Evolutionary conservation across 2,329 filamentous ascomycete species (phyloP).

Genomic region (Calonectria pseudoturangicola): DNA sequence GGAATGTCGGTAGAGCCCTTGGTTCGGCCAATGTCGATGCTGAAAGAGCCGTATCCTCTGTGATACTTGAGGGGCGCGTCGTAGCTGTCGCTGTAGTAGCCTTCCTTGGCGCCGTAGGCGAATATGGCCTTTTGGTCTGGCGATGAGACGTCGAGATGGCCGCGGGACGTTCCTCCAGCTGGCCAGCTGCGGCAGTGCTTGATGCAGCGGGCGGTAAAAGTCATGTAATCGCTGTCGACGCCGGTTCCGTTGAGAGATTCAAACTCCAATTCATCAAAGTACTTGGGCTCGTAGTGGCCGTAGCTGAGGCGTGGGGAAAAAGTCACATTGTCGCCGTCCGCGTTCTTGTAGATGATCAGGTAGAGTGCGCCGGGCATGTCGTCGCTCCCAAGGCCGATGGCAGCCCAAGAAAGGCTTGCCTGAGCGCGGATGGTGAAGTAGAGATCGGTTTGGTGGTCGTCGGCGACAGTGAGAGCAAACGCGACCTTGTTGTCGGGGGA

Average conservation of each 20-base stretch:
- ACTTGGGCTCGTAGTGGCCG: conserved; percentile 71
- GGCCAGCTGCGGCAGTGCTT: conserved; percentile 72
- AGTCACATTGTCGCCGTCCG: conserved; percentile 69
- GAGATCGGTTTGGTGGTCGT: conserved; percentile 67
- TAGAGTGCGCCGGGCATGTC: conserved; percentile 72
- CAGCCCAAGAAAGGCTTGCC: conserved; percentile 69
- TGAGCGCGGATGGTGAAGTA: conserved; percentile 73
- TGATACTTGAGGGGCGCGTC: conserved; percentile 71
- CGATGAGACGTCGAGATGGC: conserved; percentile 70
- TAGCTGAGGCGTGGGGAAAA: conserved; percentile 72
- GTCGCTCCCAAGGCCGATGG: conserved; percentile 71
- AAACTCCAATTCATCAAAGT: conserved; percentile 65
- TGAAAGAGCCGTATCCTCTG: conserved; percentile 71
- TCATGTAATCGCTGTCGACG: conserved; percentile 66
- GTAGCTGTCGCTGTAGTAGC: conserved; percentile 64
- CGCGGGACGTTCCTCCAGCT: conserved; percentile 55
- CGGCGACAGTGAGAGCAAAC: conserved; percentile 71
- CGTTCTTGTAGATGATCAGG: conserved; percentile 72
- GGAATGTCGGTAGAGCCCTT: conserved; percentile 66
- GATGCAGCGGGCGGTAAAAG: conserved; percentile 71
- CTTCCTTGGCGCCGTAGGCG: conserved; percentile 71
- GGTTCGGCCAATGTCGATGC: conserved; percentile 72
- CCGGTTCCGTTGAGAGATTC: conserved; percentile 68
- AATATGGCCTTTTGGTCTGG: conserved; percentile 71
- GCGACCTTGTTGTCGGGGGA: conserved; percentile 64